A percentile compares a stretch with the other conserved stretches of the same genome.
These are phyloP conservation scores for Yamadazyma triangularis DNA, from an alignment of 1,139 yeast genomes.

Conservation along the genomic window DNA sequence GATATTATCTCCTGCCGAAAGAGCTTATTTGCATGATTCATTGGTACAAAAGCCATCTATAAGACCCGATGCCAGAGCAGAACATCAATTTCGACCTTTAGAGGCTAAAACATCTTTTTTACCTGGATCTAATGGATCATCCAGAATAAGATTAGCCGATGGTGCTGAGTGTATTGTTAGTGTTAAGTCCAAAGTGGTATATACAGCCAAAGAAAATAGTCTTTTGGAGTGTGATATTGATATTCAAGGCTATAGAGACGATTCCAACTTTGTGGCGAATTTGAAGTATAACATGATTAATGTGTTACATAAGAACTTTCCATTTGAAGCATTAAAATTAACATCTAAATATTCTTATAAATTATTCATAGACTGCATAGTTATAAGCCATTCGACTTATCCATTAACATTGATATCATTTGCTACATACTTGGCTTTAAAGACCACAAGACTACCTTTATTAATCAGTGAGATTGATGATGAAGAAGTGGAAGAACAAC, in stretches of 20 bases:
- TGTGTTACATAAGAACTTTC: conserved; percentile 46
- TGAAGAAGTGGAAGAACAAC: conserved; percentile 72
- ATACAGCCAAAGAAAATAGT: conserved; percentile 34
- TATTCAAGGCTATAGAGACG: conserved; percentile 66
- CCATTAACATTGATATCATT: conserved; percentile 78
- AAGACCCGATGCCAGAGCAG: conserved; percentile 78
- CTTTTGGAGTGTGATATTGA: conserved; percentile 76
- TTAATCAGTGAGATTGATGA: conserved; percentile 58
- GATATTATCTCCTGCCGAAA: conserved; percentile 83
- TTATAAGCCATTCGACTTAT: conserved; percentile 60
- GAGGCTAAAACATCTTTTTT: conserved; percentile 78
- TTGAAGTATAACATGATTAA: conserved; percentile 48
- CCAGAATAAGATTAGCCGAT: conserved; percentile 78
- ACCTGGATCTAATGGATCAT: conserved; percentile 88
- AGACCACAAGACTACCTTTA: conserved; percentile 72
- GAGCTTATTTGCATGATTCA: conserved; percentile 74
- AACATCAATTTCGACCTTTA: conserved; percentile 75
- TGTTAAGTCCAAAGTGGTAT: conserved; percentile 80
- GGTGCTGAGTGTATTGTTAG: conserved; percentile 93
- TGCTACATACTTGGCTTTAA: conserved; percentile 75
- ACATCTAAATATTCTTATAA: conserved; percentile 75
- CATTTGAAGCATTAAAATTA: conserved; percentile 48
- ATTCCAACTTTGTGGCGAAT: conserved; percentile 57
- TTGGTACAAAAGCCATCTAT: conserved; percentile 57
- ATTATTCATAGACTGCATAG: conserved; percentile 72